Evolutionary conservation across 371 early-diverging fungal species (phyloP).

Genomic region (Lichtheimia corymbifera): DNA sequence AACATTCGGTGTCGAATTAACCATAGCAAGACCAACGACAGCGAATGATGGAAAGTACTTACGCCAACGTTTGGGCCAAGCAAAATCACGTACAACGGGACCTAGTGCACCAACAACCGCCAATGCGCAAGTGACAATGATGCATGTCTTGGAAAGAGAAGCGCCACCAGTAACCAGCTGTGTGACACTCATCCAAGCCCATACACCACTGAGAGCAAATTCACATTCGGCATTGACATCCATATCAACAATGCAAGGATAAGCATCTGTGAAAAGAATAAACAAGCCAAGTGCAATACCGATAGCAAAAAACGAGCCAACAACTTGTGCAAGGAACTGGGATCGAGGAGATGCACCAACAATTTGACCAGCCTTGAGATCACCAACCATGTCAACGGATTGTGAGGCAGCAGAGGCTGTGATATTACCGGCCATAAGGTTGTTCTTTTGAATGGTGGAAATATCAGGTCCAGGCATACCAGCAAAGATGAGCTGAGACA

Average conservation of each 20-base stretch:
- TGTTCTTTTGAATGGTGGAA: constrained; percentile 45
- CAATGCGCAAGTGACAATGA: constrained; percentile 52
- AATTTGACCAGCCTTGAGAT: constrained; percentile 67
- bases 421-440: constrained; percentile 65
- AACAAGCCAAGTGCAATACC: constrained; percentile 59
- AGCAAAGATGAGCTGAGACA: constrained; percentile 64
- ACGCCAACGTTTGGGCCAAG: constrained; percentile 54
- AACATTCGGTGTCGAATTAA: constrained; percentile 60
- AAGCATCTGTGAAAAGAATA: constrained; percentile 62
- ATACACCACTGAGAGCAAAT: constrained; percentile 63
- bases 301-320: constrained; percentile 63
- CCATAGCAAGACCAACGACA: constrained; percentile 72
- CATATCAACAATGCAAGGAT: constrained; percentile 53
- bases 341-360: constrained; percentile 64
- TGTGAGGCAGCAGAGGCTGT: constrained; percentile 62
- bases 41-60: constrained; percentile 61
- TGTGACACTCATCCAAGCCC: constrained; percentile 66
- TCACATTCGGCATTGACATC: constrained; percentile 41
- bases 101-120: constrained; percentile 47
- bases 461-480: constrained; percentile 47
- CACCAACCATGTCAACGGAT: constrained; percentile 68
- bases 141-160: constrained; percentile 41
- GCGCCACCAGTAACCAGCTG: constrained; percentile 55
- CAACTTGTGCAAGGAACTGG: constrained; percentile 62
- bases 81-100: constrained; percentile 55